Conservation (phyloP, 306 rosid species). For the Hippophae rhamnoides region DNA sequence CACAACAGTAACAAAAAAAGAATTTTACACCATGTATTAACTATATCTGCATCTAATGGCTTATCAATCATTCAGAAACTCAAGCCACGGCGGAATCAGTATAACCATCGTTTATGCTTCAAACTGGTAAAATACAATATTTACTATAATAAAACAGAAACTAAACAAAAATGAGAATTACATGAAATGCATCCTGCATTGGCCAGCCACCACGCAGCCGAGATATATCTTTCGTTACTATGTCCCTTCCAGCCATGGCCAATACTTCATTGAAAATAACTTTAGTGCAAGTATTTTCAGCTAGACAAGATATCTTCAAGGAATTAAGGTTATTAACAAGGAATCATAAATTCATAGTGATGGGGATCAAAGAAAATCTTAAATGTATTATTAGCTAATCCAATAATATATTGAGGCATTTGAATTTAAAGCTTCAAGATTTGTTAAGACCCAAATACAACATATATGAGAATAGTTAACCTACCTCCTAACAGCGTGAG, state of each 20-base stretch:
- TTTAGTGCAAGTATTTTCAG: constrained; percentile 75
- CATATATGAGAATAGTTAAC: too few species aligned
- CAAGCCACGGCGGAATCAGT: neutral
- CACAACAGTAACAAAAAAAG: too few species aligned
- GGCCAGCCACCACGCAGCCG: constrained; percentile 98
- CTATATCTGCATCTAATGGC: too few species aligned
- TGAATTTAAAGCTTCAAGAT: too few species aligned
- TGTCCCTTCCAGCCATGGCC: constrained; percentile 83
- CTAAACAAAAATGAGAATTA: constrained; percentile 35
- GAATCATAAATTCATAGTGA: neutral
- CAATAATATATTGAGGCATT: too few species aligned
- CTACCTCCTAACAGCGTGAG: too few species aligned
- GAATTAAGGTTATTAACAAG: constrained; percentile 41
- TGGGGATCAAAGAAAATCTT: neutral
- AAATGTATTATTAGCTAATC: too few species aligned
- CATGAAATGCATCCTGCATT: constrained; percentile 92
- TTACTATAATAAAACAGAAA: neutral
- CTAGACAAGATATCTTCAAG: constrained; percentile 71
- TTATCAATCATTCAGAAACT: neutral
- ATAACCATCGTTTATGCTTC: neutral
- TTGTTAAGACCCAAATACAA: too few species aligned
- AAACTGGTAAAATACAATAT: neutral
- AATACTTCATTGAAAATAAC: constrained; percentile 83
- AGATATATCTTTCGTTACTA: constrained; percentile 80
- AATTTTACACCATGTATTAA: too few species aligned